Base-by-base conservation (phyloP, 768 basidiomycete species). In the Boletus pseudo-olivaceus region DNA sequence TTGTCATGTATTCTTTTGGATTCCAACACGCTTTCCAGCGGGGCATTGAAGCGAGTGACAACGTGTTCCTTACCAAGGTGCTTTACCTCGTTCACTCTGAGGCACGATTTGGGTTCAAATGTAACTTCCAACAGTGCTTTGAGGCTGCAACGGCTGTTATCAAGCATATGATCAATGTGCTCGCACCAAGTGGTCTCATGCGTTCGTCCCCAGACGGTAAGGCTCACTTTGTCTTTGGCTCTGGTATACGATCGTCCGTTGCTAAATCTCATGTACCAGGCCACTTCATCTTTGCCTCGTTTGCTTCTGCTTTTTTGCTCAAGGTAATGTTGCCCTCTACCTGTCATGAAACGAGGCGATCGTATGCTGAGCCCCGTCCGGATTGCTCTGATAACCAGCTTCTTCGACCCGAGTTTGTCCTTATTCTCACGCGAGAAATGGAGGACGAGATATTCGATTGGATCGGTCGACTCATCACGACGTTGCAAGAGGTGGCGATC, bases 1-100 rank as follows among this genome's bases (percentile, higher is more conserved):
- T 92, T 11, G 90, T 92, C 46, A 89, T 91, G 87, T 90, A 82
- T 63, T 91, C 90, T 0, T 91, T 92, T 61, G 89, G 87, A 5
- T 91, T 91, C 72, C 89, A 92, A 59, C 85, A 90, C 60, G 88
- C 88, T 2, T 90, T 82, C 68, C 81, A 85, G 59, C 80, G 85
- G 8, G 87, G 88, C 1, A 78, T 88, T 29, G 76, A 82, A 56
- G 69, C 76, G 1, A 78, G 77, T 2, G 87, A 90, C 66, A 69
- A 82, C 17, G 63, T 89, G 20, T 87, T 87, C 67, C 83, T 90
- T 57, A 79, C 75, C 51, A 86, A 83, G 77, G 89, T 85, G 19
- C 51, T 1, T 49, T 34, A 1, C 15, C 44, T 51, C 7, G 12
- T 38, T 51, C 42, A 10, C 12, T 12, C 37, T 5, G 17, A 32